Evolutionary conservation across 805 yeast species (phyloP).

Genomic region (Jamesozyma rosinii): DNA sequence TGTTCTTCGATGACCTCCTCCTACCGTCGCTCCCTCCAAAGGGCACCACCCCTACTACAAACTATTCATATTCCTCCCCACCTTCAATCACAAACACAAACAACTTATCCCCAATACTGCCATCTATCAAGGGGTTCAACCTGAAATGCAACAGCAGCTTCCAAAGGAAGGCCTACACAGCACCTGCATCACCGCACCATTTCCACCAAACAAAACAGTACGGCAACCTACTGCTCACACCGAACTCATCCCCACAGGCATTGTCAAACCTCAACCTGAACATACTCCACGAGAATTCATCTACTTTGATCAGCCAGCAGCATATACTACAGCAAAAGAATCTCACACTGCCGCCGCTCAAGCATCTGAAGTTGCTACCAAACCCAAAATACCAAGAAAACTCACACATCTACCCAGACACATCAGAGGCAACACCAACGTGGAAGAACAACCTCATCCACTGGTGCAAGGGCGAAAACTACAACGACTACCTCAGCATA

Average conservation of each 20-base stretch:
- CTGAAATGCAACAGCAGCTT: not conserved
- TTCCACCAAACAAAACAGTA: not conserved
- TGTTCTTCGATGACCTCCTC: slow-evolving; percentile 19
- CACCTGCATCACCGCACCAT: slow-evolving; percentile 26
- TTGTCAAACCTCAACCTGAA: not conserved
- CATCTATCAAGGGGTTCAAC: slow-evolving; percentile 1
- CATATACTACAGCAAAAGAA: not conserved
- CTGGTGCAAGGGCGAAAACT: slow-evolving; percentile 30
- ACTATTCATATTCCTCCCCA: slow-evolving; percentile 1
- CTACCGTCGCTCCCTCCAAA: slow-evolving; percentile 6
- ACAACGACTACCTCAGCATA: slow-evolving; percentile 26
- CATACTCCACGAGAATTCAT: not conserved
- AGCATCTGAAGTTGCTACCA: slow-evolving; percentile 26
- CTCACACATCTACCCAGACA: slow-evolving; percentile 29
- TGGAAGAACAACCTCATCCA: slow-evolving; percentile 27
- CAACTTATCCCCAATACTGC: slow-evolving; percentile 2
- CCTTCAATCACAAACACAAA: not conserved
- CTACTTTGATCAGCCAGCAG: not conserved
- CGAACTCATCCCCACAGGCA: slow-evolving; percentile 20
- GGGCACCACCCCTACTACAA: not conserved
- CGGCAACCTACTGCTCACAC: slow-evolving; percentile 11
- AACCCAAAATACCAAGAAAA: slow-evolving; percentile 25
- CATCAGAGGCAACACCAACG: slow-evolving; percentile 24
- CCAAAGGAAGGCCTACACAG: slow-evolving; percentile 21
- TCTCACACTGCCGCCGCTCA: slow-evolving; percentile 24